phyloP scores from a whole-genome alignment of 345 rosid species.

The Syzygium grande region DNA sequence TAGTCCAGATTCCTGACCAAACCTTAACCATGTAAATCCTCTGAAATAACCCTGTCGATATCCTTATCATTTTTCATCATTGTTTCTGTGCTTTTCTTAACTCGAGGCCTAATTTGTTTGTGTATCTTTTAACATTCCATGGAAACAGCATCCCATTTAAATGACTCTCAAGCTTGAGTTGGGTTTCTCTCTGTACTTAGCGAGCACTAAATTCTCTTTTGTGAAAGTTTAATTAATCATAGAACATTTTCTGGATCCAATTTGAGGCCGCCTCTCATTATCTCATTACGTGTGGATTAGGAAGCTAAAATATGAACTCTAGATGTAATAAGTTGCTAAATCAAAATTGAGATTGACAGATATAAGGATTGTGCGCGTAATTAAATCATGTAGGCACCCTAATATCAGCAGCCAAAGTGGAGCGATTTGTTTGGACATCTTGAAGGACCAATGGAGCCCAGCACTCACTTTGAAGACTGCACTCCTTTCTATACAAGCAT shows the following conservation, averaged over 20 bases:
- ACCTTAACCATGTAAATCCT: background rate
- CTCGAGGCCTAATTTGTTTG: background rate
- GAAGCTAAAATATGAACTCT: background rate
- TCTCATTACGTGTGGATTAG: background rate
- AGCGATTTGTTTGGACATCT: constrained; percentile 93
- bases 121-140: background rate
- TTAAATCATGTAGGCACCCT: constrained; percentile 65
- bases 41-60: background rate
- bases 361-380: background rate
- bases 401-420: constrained; percentile 99
- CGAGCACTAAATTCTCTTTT: background rate
- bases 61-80: background rate
- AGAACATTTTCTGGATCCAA: background rate
- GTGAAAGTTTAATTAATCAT: background rate
- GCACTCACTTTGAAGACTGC: constrained; percentile 98
- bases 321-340: background rate
- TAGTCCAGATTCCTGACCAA: background rate
- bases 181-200: background rate
- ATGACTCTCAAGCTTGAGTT: background rate
- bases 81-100: background rate
- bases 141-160: background rate
- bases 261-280: background rate
- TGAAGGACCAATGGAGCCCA: constrained; percentile 99
- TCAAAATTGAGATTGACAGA: background rate
- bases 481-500: constrained; percentile 90